Conservation (phyloP, 2,329 filamentous ascomycete genomes). For the Trichophaea hybrida region DNA sequence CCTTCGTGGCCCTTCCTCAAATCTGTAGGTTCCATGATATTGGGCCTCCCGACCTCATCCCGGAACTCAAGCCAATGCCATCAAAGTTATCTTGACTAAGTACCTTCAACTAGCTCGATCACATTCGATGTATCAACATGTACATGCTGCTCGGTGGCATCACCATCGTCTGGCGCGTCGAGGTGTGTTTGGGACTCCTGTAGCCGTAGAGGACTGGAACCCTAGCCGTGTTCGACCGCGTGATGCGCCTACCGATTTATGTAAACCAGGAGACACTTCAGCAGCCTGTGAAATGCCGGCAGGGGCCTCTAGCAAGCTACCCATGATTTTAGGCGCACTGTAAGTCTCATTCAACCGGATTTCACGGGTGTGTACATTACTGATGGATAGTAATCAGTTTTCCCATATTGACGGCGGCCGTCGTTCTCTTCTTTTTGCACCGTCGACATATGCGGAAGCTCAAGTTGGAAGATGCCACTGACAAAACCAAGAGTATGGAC, state of each 20-base stretch:
- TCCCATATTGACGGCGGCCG: slow-evolving; percentile 52
- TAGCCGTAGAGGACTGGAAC: not conserved
- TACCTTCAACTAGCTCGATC: not conserved
- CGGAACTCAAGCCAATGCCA: not conserved
- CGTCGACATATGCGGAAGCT: slow-evolving; percentile 60
- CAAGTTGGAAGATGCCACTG: slow-evolving; percentile 61
- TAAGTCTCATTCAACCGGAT: slow-evolving; percentile 37
- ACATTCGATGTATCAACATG: not conserved
- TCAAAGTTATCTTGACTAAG: slow-evolving; percentile 1
- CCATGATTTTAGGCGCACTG: slow-evolving; percentile 55
- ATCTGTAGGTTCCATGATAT: not conserved
- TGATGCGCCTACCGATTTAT: slow-evolving; percentile 25
- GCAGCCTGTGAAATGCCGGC: slow-evolving; percentile 45
- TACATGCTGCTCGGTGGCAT: not conserved
- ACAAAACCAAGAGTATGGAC: slow-evolving; percentile 82
- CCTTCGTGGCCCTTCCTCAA: not conserved
- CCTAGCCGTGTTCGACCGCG: not conserved
- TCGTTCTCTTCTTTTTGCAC: slow-evolving; percentile 63
- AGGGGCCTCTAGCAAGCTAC: slow-evolving; percentile 42
- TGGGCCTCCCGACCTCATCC: not conserved
- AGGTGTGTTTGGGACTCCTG: slow-evolving; percentile 1
- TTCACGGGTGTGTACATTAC: not conserved
- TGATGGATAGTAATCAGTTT: slow-evolving; percentile 43
- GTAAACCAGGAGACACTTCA: slow-evolving; percentile 31
- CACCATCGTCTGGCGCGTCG: not conserved